Conservation (phyloP, 148 eudicot genomes). For the Chenopodium berlandieri region DNA sequence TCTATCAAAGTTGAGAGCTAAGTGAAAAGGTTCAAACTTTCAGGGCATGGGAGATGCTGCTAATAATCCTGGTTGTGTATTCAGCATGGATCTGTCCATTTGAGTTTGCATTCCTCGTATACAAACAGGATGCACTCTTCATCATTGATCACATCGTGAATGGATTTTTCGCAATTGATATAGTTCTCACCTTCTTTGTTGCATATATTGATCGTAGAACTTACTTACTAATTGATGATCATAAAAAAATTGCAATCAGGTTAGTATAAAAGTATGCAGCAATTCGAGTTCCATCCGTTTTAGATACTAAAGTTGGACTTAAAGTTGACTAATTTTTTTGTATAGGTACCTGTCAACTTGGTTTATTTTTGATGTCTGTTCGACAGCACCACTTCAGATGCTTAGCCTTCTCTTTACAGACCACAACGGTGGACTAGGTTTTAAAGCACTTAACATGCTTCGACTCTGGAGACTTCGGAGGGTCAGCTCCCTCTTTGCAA, state of each 20-base stretch:
- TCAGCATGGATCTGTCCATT: constrained; percentile 92
- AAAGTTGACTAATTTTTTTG: neutral
- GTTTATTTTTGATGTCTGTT: constrained; percentile 81
- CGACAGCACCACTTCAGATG: constrained; percentile 77
- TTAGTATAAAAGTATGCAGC: constrained; percentile 11
- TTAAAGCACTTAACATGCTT: constrained; percentile 79
- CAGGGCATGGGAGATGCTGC: constrained; percentile 88
- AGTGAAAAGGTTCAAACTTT: constrained; percentile 13
- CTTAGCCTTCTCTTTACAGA: constrained; percentile 57
- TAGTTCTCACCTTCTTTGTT: constrained; percentile 83
- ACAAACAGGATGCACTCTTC: constrained; percentile 51
- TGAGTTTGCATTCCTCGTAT: constrained; percentile 67
- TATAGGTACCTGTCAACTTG: constrained; percentile 83
- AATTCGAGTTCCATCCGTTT: neutral
- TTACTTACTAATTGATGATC: constrained; percentile 74
- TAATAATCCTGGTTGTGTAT: constrained; percentile 69
- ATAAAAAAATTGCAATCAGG: constrained; percentile 71
- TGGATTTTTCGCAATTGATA: constrained; percentile 74
- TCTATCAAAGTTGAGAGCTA: neutral
- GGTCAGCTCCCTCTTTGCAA: constrained; percentile 89
- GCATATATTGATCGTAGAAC: constrained; percentile 69
- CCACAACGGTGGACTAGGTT: constrained; percentile 56
- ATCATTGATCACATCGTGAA: constrained; percentile 72
- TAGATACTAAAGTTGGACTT: neutral
- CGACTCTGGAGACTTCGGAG: constrained; percentile 89